Base-by-base conservation (phyloP, 2,329 filamentous ascomycete species). In the Rugonectria rugulosa region DNA sequence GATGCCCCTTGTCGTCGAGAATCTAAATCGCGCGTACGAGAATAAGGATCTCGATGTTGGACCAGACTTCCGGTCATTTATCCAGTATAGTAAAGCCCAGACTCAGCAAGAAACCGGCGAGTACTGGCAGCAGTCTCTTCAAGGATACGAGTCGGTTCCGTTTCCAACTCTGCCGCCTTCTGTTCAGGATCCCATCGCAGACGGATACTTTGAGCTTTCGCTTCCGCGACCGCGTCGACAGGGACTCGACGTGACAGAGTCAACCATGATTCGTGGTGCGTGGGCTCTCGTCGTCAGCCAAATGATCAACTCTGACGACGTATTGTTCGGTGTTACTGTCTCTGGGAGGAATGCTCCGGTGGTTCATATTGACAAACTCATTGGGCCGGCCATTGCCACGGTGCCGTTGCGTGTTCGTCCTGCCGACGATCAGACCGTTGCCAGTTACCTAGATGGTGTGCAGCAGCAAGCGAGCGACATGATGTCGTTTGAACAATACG, bases 341-440 rank as follows among this genome's bases (percentile, higher is more conserved):
- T 37, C 44, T 2, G 44, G 44, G 2, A 36, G 44, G 21, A 26
- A 20, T 27, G 32, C 44, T 7, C 44, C 44, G 8, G 32, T 47
- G n/a, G 12, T 31, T 2, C 31, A 32, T 3, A 37, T 47, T 14
- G 32, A 47, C 15, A 20, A n/a, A 5, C 36, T 47, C 5, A 23
- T 20, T 20, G 44, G 44, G 6, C 44, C 44, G 14, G 37, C 32
- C 12, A 47, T 47, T 12, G 44, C 44, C 36, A 47, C 44, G 12
- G 23, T 24, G 19, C 44, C 44, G 12, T 20, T 47, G 10, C 44
- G 44, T 3, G 21, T 47, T 6, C 29, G 37, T 31, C 31, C 37
- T 2, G 7, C 23, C 5, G 12, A 9, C 2, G n/a, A 24, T n/a
- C 10, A 17, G n/a, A 26, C 20, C 11, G 31, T 47, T 20, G 9